A percentile compares a stretch with the other conserved stretches of the same genome.
Conservation (phyloP, 2,329 filamentous ascomycete genomes). For the Thelonectria rubi region DNA sequence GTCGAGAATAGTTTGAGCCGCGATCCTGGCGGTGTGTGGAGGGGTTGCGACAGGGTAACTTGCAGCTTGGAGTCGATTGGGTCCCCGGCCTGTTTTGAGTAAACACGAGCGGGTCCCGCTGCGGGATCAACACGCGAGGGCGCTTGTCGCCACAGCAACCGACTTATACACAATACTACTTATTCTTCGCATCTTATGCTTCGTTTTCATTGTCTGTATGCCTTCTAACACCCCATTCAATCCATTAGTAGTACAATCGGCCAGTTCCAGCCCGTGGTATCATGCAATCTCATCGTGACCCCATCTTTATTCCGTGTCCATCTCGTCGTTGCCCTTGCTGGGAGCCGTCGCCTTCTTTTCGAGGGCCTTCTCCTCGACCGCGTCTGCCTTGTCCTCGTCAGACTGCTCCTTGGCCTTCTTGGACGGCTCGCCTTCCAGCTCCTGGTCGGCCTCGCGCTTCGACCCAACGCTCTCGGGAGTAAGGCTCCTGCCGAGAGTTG, state of each 20-base stretch:
- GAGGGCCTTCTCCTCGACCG: conserved; percentile 15
- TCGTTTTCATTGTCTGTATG: background rate
- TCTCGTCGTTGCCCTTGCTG: conserved; percentile 32
- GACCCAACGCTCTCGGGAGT: conserved; percentile 50
- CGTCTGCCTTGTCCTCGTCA: background rate
- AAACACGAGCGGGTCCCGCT: conserved; percentile 27
- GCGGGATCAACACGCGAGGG: conserved; percentile 33
- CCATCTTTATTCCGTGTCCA: conserved; percentile 41
- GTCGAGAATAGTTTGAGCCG: conserved; percentile 21
- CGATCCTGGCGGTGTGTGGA: conserved; percentile 34
- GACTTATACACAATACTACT: background rate
- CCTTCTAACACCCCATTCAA: conserved; percentile 12
- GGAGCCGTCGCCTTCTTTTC: conserved; percentile 23
- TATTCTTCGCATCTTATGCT: background rate
- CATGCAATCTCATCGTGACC: conserved; percentile 25
- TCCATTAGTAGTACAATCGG: conserved; percentile 21
- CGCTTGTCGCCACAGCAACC: conserved; percentile 39
- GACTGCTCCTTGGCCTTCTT: conserved; percentile 62
- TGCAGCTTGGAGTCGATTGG: too few relatives aligned
- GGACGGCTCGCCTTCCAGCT: conserved; percentile 50
- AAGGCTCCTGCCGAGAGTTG: conserved; percentile 42
- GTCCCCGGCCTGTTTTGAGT: conserved; percentile 28
- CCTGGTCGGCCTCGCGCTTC: conserved; percentile 66
- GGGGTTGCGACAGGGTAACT: conserved; percentile 31
- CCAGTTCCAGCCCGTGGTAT: conserved; percentile 24